These are phyloP conservation scores for Penicillium sp. DNA, from an alignment of 2,329 filamentous ascomycete species.

Conservation along the genomic window DNA sequence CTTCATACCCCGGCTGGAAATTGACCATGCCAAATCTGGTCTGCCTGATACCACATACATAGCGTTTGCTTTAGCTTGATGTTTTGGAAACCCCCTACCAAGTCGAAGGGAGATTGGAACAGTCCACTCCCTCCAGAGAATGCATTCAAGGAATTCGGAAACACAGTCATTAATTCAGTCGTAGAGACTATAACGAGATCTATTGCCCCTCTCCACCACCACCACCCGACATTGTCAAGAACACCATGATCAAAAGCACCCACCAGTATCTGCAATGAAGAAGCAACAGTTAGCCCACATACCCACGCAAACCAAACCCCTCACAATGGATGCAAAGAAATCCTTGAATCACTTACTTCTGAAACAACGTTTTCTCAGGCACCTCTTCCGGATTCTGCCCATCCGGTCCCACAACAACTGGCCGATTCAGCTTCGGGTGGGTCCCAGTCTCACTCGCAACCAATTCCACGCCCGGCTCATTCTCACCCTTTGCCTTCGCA, in stretches of 20 bases:
- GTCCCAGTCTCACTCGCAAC: conserved; percentile 34
- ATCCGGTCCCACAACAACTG: conserved; percentile 42
- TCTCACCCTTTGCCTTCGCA: conserved; percentile 12
- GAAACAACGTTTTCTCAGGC: conserved; percentile 47
- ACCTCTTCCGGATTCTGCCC: conserved; percentile 41
- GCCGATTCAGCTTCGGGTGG: conserved; percentile 42
- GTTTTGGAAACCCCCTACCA: not conserved
- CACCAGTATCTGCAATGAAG: conserved; percentile 48
- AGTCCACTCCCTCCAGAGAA: not conserved
- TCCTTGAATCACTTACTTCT: conserved; percentile 37
- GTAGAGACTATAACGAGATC: not conserved
- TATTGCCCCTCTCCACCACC: conserved; percentile 31
- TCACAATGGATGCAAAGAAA: not conserved
- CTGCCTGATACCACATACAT: not conserved
- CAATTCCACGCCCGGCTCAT: conserved; percentile 35
- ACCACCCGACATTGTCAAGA: conserved; percentile 46
- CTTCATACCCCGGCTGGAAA: not conserved
- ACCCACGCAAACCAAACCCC: not conserved
- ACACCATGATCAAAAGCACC: conserved; percentile 44
- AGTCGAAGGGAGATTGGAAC: not conserved
- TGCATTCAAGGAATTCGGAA: not conserved
- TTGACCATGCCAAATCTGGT: not conserved
- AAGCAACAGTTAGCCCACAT: not conserved
- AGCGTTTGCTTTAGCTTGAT: not conserved
- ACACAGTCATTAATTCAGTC: not conserved